Evolutionary conservation across 345 rosid genomes (phyloP).

Genomic region (Corchorus capsularis): DNA sequence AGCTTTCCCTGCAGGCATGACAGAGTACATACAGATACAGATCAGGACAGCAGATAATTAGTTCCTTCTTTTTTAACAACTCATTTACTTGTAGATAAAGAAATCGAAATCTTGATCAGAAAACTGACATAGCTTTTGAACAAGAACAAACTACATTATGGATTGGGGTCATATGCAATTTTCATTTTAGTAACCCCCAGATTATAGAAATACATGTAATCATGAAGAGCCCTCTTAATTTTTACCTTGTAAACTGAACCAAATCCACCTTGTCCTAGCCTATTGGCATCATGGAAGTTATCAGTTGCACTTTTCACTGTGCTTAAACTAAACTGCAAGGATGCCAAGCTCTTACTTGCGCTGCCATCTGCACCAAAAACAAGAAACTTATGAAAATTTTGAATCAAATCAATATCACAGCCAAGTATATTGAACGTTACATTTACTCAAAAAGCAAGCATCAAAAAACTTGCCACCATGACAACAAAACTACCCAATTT

Average conservation of each 20-base stretch:
- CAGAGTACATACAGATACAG: not conserved
- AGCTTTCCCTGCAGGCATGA: not conserved
- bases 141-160: not conserved
- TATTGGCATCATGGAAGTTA: not conserved
- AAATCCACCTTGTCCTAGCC: not conserved
- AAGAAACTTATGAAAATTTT: not conserved
- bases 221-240: not conserved
- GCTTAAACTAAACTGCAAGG: not conserved
- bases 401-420: not conserved
- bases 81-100: no score
- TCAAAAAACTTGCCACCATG: no score
- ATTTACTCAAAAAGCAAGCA: no score
- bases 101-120: not conserved
- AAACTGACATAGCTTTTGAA: not conserved
- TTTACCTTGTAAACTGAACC: conserved; percentile 6
- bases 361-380: not conserved
- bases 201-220: not conserved
- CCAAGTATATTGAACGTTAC: no score
- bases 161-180: not conserved
- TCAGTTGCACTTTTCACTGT: not conserved
- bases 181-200: not conserved
- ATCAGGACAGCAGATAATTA: no score
- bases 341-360: not conserved
- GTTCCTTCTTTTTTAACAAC: no score
- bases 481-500: not conserved